phyloP scores from a whole-genome alignment of 176 grass and related monocot species.

The Coix lacrymajobi region DNA sequence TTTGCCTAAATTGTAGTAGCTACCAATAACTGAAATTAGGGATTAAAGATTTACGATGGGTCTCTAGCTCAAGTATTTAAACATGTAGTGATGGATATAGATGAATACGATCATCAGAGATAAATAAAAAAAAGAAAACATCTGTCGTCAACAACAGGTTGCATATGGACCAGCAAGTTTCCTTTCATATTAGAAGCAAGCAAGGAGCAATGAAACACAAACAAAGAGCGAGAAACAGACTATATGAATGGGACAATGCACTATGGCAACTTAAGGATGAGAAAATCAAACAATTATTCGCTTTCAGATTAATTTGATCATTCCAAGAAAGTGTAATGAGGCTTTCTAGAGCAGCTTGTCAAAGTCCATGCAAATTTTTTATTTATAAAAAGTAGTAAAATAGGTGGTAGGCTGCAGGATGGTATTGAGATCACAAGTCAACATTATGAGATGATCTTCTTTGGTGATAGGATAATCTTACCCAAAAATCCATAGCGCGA shows the following conservation, averaged over 20 bases:
- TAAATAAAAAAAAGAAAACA: too few species aligned
- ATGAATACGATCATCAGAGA: too few species aligned
- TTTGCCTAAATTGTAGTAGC: not conserved
- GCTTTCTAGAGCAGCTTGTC: not conserved
- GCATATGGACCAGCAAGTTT: not conserved
- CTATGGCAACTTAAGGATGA: not conserved
- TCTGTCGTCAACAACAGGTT: not conserved
- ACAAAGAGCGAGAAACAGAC: not conserved
- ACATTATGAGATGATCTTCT: not conserved
- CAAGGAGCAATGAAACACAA: not conserved
- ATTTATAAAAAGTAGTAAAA: not conserved
- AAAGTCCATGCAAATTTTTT: not conserved
- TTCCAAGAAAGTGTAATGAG: not conserved
- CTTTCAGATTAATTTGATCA: not conserved
- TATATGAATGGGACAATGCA: not conserved
- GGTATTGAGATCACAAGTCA: not conserved
- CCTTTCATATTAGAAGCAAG: not conserved
- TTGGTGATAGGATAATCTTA: constrained; percentile 17
- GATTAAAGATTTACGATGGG: too few species aligned
- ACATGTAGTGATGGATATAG: too few species aligned
- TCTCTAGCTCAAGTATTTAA: not conserved
- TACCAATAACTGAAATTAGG: not conserved
- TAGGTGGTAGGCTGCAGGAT: not conserved
- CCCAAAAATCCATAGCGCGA: constrained; percentile 64
- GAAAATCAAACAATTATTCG: not conserved